Evolutionary conservation across 169 alveolate species (phyloP), one percentile per base, ranked within the genome.

Genomic region (Cryptosporidium baileyi): DNA sequence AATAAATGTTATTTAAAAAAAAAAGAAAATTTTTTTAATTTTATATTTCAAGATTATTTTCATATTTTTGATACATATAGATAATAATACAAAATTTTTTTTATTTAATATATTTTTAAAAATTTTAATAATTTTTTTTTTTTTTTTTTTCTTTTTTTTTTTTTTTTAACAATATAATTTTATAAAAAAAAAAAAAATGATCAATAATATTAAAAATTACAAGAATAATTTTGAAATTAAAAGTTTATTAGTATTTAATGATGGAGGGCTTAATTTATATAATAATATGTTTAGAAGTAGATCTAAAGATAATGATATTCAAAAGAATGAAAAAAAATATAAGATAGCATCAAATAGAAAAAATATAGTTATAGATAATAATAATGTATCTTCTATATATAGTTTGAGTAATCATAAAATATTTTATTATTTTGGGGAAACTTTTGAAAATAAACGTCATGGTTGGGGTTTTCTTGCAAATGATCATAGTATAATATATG

Each of bases 381-480:
- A 57, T 13, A 74, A 54, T 22, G 44, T 41, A 24, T 26, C 34
- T 22, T 36, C 22, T 11, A 32, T 74, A 47, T 17, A 34, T 13
- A 3, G 43, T 11, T 36, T 74, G 30, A 54, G 54, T 24, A 59
- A 41, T 3, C 3, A n/a, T 24, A 61, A 43, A 8, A 1, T 57
- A 3, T 89, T 60, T 59, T 85, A 80, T 43, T 89, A 89, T 15
- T 80, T 80, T 36, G 92, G 92, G 6, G 92, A 89, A 24, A 82
- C 92, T 0, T 22, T 89, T 3, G 89, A 89, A 47, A 89, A 82
- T 65, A 54, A 80, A 15, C 30, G 92, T 28, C 81, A 89, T 80
- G 92, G 92, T 15, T 89, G 92, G 92, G 92, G 92, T 1, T 80
- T 89, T 80, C 57, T 89, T 13, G 88, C 89, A 26, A 81, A 80